These are phyloP conservation scores for Collariella sp. DNA, from an alignment of 495 filamentous ascomycete species.

Conservation along the genomic window DNA sequence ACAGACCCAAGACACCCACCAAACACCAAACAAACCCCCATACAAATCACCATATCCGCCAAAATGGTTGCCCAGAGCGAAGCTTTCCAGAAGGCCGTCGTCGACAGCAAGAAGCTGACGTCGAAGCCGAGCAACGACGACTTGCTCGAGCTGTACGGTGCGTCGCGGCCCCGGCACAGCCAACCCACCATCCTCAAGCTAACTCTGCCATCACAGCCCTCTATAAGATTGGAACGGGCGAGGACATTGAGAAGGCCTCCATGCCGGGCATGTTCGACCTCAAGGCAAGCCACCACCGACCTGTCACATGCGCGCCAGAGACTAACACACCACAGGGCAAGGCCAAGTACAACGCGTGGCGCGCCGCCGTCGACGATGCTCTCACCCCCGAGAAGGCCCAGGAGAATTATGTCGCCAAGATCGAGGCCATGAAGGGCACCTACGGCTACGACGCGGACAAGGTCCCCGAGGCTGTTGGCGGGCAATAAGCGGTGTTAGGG, in stretches of 20 bases:
- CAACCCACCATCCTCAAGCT: background rate
- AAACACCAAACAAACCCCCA: slow-evolving; percentile 1
- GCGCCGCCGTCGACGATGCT: slow-evolving; percentile 49
- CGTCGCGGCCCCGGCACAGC: background rate
- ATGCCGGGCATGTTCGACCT: slow-evolving; percentile 45
- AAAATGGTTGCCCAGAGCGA: slow-evolving; percentile 39
- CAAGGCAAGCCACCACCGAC: slow-evolving; percentile 40
- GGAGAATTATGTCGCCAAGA: slow-evolving; percentile 63
- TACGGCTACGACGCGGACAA: slow-evolving; percentile 54
- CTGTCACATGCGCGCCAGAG: background rate
- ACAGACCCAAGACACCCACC: background rate
- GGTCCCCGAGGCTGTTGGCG: slow-evolving; percentile 45
- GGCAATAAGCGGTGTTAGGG: slow-evolving; percentile 6
- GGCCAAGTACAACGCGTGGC: slow-evolving; percentile 70
- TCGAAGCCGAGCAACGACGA: slow-evolving; percentile 50
- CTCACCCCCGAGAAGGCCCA: slow-evolving; percentile 55
- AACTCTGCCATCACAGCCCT: slow-evolving; percentile 30
- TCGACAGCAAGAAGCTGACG: slow-evolving; percentile 56
- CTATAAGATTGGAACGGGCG: slow-evolving; percentile 45
- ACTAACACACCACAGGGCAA: slow-evolving; percentile 48
- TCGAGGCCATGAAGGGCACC: slow-evolving; percentile 58
- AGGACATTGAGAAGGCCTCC: slow-evolving; percentile 38
- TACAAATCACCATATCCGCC: slow-evolving; percentile 8
- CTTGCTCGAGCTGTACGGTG: slow-evolving; percentile 46
- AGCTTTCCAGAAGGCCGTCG: slow-evolving; percentile 53